Percentiles rank a stretch among this genome's conserved stretches.
These are phyloP conservation scores for Candida schatavii DNA, from an alignment of 805 yeast genomes.

Conservation along the genomic window DNA sequence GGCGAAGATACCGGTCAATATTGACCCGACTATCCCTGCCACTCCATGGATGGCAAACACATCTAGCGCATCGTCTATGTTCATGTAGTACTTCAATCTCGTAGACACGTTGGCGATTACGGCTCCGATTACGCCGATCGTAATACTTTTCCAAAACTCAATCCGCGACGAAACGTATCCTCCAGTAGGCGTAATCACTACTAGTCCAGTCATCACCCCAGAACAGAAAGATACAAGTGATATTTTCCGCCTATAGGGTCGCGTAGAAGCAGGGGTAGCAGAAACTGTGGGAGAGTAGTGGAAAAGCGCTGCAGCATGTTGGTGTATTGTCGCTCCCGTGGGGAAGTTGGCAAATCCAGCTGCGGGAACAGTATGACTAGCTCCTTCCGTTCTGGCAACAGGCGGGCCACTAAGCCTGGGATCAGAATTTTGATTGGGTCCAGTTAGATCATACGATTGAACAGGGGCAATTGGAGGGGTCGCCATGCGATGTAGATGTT, in stretches of 20 bases:
- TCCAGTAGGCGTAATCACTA: slow-evolving; percentile 43
- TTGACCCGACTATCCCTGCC: slow-evolving; percentile 38
- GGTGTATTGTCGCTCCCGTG: slow-evolving; percentile 1
- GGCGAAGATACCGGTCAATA: slow-evolving; percentile 41
- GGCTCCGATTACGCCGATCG: slow-evolving; percentile 40
- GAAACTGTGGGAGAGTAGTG: not conserved
- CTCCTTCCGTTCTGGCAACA: too few relatives aligned
- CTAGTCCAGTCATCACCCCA: slow-evolving; percentile 41
- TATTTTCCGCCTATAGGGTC: slow-evolving; percentile 21
- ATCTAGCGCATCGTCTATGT: slow-evolving; percentile 43
- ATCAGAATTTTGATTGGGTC: not conserved
- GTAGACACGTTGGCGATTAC: slow-evolving; percentile 35
- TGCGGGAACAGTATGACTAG: too few relatives aligned
- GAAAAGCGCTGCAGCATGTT: not conserved
- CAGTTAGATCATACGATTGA: not conserved
- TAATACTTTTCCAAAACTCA: slow-evolving; percentile 40
- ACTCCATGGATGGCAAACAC: slow-evolving; percentile 44
- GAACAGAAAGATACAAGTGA: slow-evolving; percentile 40
- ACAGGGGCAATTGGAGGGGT: not conserved
- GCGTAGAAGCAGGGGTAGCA: not conserved
- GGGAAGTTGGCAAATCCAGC: too few relatives aligned
- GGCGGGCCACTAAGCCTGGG: not conserved
- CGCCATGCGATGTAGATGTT: too few relatives aligned
- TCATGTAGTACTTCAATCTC: slow-evolving; percentile 34
- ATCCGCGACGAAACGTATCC: slow-evolving; percentile 34